A percentile compares a stretch with the other conserved stretches of the same genome.
These are phyloP conservation scores for Golubevia pallescens DNA, from an alignment of 1,284 basidiomycete genomes.

Conservation along the genomic window DNA sequence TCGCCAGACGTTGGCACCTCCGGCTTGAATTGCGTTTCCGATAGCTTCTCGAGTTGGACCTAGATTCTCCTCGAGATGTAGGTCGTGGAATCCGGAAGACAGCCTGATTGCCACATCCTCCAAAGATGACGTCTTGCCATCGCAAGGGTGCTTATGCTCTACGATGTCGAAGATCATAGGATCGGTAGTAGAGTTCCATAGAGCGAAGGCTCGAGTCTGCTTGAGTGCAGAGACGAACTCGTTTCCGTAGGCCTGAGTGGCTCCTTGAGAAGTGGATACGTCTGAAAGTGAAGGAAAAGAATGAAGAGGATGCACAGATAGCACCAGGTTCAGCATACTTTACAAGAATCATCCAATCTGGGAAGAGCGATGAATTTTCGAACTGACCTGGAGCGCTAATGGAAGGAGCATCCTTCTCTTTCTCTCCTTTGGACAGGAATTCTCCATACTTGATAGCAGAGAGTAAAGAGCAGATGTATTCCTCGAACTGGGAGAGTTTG, in stretches of 20 bases:
- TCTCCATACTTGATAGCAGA: conserved; percentile 50
- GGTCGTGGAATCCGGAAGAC: conserved; percentile 50
- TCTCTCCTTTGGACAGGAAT: conserved; percentile 10
- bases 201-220: conserved; percentile 30
- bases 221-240: conserved; percentile 48
- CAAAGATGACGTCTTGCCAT: conserved; percentile 49
- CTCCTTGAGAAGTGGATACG: conserved; percentile 21
- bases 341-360: background rate
- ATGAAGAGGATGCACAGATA: too few relatives aligned
- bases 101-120: conserved; percentile 56
- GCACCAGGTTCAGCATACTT: conserved; percentile 1
- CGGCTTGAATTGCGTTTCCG: conserved; percentile 44
- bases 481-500: conserved; percentile 43
- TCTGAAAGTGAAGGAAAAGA: conserved; percentile 1
- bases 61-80: conserved; percentile 56
- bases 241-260: conserved; percentile 39
- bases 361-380: background rate
- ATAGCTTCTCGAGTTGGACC: conserved; percentile 52
- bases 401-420: conserved; percentile 6
- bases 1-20: conserved; percentile 41
- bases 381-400: conserved; percentile 7
- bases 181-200: conserved; percentile 50
- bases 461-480: conserved; percentile 56
- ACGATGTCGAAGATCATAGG: conserved; percentile 56
- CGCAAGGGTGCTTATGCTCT: conserved; percentile 53